Evolutionary conservation across 2,329 filamentous ascomycete species (phyloP).

Genomic region (Mariannaea sp.): DNA sequence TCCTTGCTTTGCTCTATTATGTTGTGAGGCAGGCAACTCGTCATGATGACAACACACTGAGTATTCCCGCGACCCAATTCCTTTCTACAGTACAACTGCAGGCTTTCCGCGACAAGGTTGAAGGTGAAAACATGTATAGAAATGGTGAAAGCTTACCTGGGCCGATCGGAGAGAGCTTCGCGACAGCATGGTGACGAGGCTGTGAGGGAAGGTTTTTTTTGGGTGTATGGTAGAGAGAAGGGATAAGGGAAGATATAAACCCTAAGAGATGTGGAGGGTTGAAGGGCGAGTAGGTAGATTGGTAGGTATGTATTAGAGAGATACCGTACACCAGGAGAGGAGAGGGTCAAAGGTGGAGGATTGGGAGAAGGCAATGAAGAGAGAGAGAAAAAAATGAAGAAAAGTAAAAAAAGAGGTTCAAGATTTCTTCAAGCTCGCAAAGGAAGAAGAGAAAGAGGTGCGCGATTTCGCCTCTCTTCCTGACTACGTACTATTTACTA

Average conservation of each 20-base stretch:
- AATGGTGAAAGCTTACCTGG: constrained; percentile 54
- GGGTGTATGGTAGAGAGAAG: constrained; percentile 21
- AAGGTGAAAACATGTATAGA: constrained; percentile 11
- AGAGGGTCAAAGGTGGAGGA: constrained; percentile 5
- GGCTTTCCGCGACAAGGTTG: constrained; percentile 1
- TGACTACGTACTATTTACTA: constrained; percentile 13
- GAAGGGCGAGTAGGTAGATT: constrained; percentile 1
- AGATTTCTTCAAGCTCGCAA: not conserved
- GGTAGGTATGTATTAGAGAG: constrained; percentile 1
- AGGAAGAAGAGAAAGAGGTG: constrained; percentile 13
- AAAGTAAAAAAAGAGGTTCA: constrained; percentile 23
- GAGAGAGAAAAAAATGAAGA: constrained; percentile 21
- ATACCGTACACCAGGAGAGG: constrained; percentile 14
- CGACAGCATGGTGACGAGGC: constrained; percentile 58
- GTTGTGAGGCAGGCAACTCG: not conserved
- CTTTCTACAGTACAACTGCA: not conserved
- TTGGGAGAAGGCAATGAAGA: constrained; percentile 1
- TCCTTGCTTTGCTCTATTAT: not conserved
- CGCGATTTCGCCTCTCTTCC: constrained; percentile 35
- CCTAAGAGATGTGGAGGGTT: constrained; percentile 9
- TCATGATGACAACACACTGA: constrained; percentile 1
- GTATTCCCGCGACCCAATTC: not conserved
- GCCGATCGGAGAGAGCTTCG: constrained; percentile 61
- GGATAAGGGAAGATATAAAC: constrained; percentile 17
- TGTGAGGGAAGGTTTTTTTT: constrained; percentile 15